phyloP scores from a whole-genome alignment of 352 stramenopile genomes.

The Elongisporangium prolatum region DNA sequence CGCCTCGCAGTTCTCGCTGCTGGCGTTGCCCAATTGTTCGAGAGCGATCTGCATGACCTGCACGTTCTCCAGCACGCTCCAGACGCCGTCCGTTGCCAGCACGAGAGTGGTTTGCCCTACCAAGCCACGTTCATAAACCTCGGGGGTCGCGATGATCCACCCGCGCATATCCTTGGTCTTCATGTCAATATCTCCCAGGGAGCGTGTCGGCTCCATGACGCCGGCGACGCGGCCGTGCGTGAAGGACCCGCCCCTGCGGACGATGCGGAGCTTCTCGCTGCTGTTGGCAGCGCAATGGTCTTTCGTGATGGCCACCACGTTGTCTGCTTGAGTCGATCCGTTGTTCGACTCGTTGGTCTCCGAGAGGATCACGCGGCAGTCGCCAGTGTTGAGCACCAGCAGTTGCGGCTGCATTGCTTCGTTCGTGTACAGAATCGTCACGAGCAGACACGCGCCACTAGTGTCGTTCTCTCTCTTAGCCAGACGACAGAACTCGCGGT shows the following conservation, averaged over 20 bases:
- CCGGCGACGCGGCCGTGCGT: conserved; percentile 70
- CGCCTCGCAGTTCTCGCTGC: conserved; percentile 10
- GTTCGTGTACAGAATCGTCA: conserved; percentile 47
- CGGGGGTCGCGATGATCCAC: conserved; percentile 73
- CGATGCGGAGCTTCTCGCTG: conserved; percentile 54
- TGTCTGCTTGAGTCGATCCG: background rate
- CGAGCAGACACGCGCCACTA: conserved; percentile 64
- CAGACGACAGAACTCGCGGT: conserved; percentile 33
- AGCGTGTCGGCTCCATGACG: conserved; percentile 76
- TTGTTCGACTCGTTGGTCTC: conserved; percentile 15
- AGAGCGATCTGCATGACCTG: conserved; percentile 46
- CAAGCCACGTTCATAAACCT: conserved; percentile 41
- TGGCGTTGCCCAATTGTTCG: conserved; percentile 14
- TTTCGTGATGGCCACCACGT: conserved; percentile 12
- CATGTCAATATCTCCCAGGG: conserved; percentile 83
- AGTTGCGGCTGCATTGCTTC: conserved; percentile 27
- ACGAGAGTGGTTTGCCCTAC: conserved; percentile 47
- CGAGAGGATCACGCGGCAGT: conserved; percentile 59
- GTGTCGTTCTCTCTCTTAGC: conserved; percentile 36
- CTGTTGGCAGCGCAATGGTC: conserved; percentile 75
- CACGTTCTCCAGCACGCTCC: conserved; percentile 59
- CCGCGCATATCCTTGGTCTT: conserved; percentile 69
- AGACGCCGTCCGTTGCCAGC: conserved; percentile 74
- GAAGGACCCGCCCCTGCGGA: conserved; percentile 60
- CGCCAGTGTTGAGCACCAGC: conserved; percentile 69